Evolutionary conservation across 2,329 filamentous ascomycete species (phyloP), one percentile per base, ranked within the genome.

Genomic region (Coniochaeta hoffmannii): DNA sequence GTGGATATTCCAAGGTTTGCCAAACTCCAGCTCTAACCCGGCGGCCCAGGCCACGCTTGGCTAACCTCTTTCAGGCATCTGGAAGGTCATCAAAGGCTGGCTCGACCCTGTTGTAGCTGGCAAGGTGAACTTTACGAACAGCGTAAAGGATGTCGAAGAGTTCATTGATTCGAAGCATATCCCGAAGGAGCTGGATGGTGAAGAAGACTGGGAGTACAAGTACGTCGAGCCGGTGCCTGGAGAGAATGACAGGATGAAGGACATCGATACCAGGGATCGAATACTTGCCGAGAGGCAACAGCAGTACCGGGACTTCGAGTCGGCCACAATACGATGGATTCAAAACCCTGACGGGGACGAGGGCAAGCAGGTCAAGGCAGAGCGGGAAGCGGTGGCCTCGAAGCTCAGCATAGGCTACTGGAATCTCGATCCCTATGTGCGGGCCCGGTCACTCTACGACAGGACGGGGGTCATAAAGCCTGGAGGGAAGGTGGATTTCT

Each of bases 1-100:
- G 3, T 99, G 94, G 94, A 76, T 99, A 49, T 99, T 99, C 75
- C 92, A 96, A 76, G 87, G 89, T 87, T 71, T 55, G 77, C 71
- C 12, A 5, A 60, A 4, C 61, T 61, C 10, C 3, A 14, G 9
- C 12, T 46, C 22, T n/a, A n/a, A n/a, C n/a, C 6, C 0, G 19
- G 12, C 31, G 5, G 28, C n/a, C 26, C 8, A 24, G 19, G 49
- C n/a, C n/a, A 51, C 24, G 14, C 19, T 50, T 24, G 24, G 26
- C 15, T 63, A 58, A 65, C 44, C 26, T 8, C 9, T 17, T 28
- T 5, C 57, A 89, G 88, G 89, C n/a, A 89, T 97, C 60, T 97
- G 93, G 94, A 91, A 85, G 68, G 89, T 99, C 61, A 96, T 99
- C 68, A 86, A 85, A 61, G 91, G 92, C 62, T 99, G 94, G 94